Percentiles rank a stretch among this genome's conserved stretches.
phyloP scores from a whole-genome alignment of 2,329 filamentous ascomycete genomes.

The Fusarium coicis region DNA sequence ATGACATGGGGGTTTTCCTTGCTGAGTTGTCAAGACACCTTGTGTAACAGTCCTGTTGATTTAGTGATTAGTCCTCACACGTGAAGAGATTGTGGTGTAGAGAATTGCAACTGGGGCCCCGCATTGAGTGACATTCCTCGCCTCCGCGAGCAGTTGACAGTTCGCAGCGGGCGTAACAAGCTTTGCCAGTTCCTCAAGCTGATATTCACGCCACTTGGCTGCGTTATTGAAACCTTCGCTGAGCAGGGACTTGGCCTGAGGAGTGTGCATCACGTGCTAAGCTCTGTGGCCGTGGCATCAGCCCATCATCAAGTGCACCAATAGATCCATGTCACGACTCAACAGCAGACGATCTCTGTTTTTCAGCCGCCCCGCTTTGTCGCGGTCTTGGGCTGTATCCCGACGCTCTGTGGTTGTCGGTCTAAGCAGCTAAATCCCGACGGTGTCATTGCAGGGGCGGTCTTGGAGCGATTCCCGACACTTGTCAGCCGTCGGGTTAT shows the following conservation, averaged over 20 bases:
- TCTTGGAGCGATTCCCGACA: background rate
- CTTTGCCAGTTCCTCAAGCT: background rate
- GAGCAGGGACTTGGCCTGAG: background rate
- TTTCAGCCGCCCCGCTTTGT: background rate
- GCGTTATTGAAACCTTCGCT: background rate
- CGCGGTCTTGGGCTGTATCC: background rate
- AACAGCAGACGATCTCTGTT: background rate
- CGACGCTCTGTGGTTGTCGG: background rate
- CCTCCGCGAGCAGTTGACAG: background rate
- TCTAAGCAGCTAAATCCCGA: background rate
- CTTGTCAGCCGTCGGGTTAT: conserved; percentile 3
- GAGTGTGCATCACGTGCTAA: background rate
- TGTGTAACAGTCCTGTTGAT: background rate
- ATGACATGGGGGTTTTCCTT: background rate
- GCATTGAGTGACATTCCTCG: background rate
- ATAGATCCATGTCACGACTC: background rate
- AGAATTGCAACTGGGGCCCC: background rate
- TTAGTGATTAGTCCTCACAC: background rate
- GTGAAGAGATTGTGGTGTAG: background rate
- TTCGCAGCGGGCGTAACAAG: background rate
- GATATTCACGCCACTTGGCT: background rate
- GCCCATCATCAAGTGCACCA: background rate
- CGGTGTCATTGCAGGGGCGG: background rate
- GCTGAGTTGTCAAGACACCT: background rate
- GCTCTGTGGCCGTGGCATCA: background rate